Conservation (phyloP, 441 rosid genomes). For the Populus hybrid region DNA sequence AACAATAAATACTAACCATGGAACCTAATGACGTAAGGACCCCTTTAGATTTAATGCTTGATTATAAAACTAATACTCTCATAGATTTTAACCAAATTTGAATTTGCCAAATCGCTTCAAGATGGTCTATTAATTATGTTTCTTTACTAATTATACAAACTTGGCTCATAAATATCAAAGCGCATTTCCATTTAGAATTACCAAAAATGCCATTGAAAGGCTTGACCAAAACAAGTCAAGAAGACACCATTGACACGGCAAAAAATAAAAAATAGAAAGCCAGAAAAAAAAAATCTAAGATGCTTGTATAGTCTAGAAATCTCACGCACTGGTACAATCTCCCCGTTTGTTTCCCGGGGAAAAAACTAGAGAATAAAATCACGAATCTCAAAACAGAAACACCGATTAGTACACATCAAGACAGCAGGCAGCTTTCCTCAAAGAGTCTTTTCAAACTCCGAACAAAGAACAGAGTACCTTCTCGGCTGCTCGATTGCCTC, state of each 20-base stretch:
- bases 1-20: conserved; percentile 10
- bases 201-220: background rate
- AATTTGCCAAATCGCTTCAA: background rate
- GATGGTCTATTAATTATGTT: background rate
- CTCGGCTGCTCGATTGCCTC: conserved; percentile 4
- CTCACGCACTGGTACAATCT: background rate
- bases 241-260: conserved; percentile 11
- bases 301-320: background rate
- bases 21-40: conserved; percentile 4
- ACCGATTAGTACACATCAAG: background rate
- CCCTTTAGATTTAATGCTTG: background rate
- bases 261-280: background rate
- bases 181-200: background rate
- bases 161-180: background rate
- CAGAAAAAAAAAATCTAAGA: background rate
- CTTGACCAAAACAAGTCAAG: conserved; percentile 15
- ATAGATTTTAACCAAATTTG: background rate
- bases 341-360: background rate
- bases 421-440: background rate
- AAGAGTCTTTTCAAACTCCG: background rate
- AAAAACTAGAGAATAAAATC: background rate
- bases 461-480: background rate
- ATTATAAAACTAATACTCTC: background rate
- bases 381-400: background rate
- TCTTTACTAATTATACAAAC: background rate